These are phyloP conservation scores for Rubia peregrina DNA, from an alignment of 305 asterid genomes.

Conservation along the genomic window DNA sequence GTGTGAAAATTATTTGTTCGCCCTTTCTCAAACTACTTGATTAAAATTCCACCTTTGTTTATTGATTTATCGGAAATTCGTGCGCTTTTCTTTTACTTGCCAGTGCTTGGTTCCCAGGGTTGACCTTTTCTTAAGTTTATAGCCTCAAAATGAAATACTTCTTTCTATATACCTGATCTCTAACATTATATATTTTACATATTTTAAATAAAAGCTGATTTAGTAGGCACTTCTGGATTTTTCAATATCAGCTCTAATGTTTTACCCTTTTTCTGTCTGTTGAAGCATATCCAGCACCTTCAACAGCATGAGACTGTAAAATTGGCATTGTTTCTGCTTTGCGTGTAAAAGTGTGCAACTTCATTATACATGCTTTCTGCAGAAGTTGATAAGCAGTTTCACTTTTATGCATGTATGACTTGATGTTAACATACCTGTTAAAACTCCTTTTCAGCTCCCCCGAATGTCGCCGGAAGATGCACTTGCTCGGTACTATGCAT, in stretches of 20 bases:
- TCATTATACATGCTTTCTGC: neutral
- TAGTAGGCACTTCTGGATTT: neutral
- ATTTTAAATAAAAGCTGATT: too few relatives aligned
- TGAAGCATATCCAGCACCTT: neutral
- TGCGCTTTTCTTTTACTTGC: neutral
- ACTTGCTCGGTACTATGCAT: slow-evolving; percentile 81
- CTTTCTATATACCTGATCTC: neutral
- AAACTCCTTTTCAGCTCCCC: slow-evolving; percentile 54
- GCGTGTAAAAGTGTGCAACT: neutral
- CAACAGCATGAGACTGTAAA: neutral
- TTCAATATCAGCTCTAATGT: neutral
- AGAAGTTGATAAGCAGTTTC: neutral
- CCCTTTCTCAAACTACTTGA: neutral
- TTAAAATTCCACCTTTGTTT: neutral
- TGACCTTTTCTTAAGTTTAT: neutral
- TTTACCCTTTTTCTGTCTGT: neutral
- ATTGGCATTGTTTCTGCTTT: neutral
- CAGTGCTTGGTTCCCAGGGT: neutral
- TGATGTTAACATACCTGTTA: slow-evolving; percentile 8
- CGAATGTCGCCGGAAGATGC: slow-evolving; percentile 70
- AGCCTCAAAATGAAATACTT: neutral
- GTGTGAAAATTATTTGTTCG: neutral
- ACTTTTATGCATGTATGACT: neutral
- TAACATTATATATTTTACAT: neutral
- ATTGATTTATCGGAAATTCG: neutral